A percentile compares a stretch with the other conserved stretches of the same genome.
Evolutionary conservation across 805 yeast species (phyloP).

Genomic region (Torulaspora indica): DNA sequence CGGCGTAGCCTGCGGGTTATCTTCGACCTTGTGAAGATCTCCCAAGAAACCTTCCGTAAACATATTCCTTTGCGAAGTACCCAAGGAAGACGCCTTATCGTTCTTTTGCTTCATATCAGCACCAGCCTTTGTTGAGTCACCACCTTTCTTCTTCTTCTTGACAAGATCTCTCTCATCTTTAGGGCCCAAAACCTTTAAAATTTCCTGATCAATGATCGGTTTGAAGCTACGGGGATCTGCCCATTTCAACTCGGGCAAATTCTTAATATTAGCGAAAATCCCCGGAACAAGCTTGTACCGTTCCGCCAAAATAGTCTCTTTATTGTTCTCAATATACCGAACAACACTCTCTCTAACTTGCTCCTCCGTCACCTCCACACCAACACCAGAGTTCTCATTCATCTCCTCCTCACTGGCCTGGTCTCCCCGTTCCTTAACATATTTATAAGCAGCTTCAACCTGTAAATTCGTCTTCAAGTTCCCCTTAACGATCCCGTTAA

Average conservation of each 20-base stretch:
- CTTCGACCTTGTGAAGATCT: constrained; percentile 91
- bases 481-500: constrained; percentile 58
- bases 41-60: constrained; percentile 94
- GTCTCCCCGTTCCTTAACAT: constrained; percentile 50
- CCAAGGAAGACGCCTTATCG: constrained; percentile 13
- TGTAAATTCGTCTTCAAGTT: constrained; percentile 66
- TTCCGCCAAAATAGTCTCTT: constrained; percentile 56
- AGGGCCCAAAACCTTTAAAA: constrained; percentile 77
- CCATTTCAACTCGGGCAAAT: constrained; percentile 76
- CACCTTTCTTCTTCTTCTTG: constrained; percentile 63
- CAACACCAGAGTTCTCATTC: constrained; percentile 73
- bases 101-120: constrained; percentile 26
- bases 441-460: constrained; percentile 74
- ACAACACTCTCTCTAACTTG: constrained; percentile 57
- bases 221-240: constrained; percentile 85
- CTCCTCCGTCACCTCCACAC: constrained; percentile 62
- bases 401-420: constrained; percentile 47
- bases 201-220: constrained; percentile 75
- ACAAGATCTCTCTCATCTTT: constrained; percentile 90
- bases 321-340: constrained; percentile 55
- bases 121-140: constrained; percentile 38
- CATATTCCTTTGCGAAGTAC: constrained; percentile 57
- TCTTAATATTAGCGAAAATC: constrained; percentile 71
- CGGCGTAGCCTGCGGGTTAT: constrained; percentile 84
- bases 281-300: constrained; percentile 79